These are phyloP conservation scores for Coccomyxa sp. DNA, from an alignment of 139 green algal genomes.

Conservation along the genomic window DNA sequence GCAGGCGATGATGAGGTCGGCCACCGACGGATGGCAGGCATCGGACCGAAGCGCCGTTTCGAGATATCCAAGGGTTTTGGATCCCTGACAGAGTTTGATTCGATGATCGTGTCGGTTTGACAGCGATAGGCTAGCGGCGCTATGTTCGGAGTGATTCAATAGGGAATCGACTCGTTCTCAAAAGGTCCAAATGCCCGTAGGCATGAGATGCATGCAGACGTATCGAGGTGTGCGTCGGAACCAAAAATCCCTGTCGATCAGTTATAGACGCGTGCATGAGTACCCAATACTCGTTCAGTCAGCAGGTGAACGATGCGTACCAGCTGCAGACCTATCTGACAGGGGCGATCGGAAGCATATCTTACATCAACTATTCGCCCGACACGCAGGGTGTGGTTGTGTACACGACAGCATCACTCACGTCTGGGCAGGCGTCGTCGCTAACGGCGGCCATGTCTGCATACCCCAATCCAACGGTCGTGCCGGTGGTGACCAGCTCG, in stretches of 20 bases:
- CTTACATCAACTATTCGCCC: slow-evolving; percentile 1
- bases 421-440: background rate
- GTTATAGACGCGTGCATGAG: background rate
- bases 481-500: background rate
- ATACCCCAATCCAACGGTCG: background rate
- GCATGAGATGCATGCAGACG: background rate
- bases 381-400: background rate
- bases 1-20: background rate
- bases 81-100: background rate
- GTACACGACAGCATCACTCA: background rate
- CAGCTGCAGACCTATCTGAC: background rate
- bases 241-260: background rate
- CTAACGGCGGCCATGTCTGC: background rate
- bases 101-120: background rate
- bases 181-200: too few relatives aligned
- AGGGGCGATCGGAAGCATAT: background rate
- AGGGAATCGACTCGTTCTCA: too few relatives aligned
- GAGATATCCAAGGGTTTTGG: background rate
- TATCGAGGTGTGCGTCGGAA: background rate
- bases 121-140: too few relatives aligned
- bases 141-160: too few relatives aligned
- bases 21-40: background rate
- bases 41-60: background rate
- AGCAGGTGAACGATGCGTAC: background rate
- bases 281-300: background rate